Base-by-base conservation (phyloP, 768 basidiomycete species). In the Cubamyces sp. region DNA sequence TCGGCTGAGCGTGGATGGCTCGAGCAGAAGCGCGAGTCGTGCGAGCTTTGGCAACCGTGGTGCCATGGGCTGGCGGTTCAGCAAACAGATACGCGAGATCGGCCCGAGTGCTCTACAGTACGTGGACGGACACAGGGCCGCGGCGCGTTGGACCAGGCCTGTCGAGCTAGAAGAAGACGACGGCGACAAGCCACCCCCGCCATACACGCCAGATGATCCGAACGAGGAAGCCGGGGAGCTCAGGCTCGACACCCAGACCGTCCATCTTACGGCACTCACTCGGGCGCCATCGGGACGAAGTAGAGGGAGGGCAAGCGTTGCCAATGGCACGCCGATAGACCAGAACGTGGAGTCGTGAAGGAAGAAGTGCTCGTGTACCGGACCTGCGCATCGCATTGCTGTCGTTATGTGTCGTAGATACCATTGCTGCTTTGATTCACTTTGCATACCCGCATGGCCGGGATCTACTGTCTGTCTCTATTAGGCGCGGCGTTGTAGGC, bases 41-140 rank as follows among this genome's bases (percentile, higher is more conserved):
- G 71, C 76, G 12, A 82, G 78, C 67, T 61, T 67, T 18, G 70
- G 74, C 12, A 70, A 66, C 47, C 70, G 71, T 3, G 78, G 77
- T 7, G 73, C 81, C 16, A 79, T 87, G 71, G 73, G 74, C 19
- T 93, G 90, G 88, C 77, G 79, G 56, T 84, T 81, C 41, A 83
- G 84, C 68, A 79, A 78, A 68, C 83, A 82, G 66, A 73, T 92
- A 55, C 81, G 91, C 39, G 81, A 88, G 49, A 79, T 88, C 28
- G 82, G 82, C 21, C 72, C 86, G 15, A 81, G 82, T 50, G 81
- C 84, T 19, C 70, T 93, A 65, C 84, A 84, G 62, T 88, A 86
- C 82, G 82, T 93, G 50, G 91, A 92, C 70, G 87, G 90, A 9
- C 76, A 80, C 51, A 75, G 79, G 42, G 81, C 85, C 37, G 82